phyloP scores from a whole-genome alignment of 2,329 filamentous ascomycete genomes.

The Lecanoromycetidae sp. region DNA sequence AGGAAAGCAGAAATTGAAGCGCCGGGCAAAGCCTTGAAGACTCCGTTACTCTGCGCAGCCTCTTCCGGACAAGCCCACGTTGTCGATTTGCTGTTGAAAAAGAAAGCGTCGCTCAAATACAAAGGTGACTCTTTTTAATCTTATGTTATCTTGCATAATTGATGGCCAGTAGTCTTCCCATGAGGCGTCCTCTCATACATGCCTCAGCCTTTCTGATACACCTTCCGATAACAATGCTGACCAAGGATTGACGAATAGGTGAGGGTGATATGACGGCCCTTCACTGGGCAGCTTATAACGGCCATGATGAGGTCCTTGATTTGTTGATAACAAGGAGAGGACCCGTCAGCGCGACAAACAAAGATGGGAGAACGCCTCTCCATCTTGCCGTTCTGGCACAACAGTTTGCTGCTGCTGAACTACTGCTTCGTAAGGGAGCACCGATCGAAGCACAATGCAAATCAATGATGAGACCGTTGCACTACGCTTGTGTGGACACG shows the following conservation, averaged over 20 bases:
- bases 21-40: constrained; percentile 24
- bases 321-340: constrained; percentile 25
- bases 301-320: constrained; percentile 27
- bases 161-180: no score
- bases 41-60: constrained; percentile 28
- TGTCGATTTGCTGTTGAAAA: constrained; percentile 25
- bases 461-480: constrained; percentile 25
- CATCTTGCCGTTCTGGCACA: constrained; percentile 29
- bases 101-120: constrained; percentile 23
- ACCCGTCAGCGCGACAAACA: constrained; percentile 21
- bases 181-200: no score
- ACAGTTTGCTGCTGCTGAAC: constrained; percentile 28
- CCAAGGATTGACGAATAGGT: no score
- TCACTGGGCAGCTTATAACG: constrained; percentile 30
- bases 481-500: constrained; percentile 28
- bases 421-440: constrained; percentile 26
- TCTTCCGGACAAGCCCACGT: constrained; percentile 23
- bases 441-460: constrained; percentile 24
- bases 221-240: no score
- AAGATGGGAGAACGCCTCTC: constrained; percentile 26
- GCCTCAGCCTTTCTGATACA: no score
- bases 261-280: constrained; percentile 28
- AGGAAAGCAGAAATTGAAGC: constrained; percentile 26
- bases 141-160: no score
- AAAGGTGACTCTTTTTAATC: no score